Conservation (phyloP, 495 filamentous ascomycete species). For the Viridothelium virens region DNA sequence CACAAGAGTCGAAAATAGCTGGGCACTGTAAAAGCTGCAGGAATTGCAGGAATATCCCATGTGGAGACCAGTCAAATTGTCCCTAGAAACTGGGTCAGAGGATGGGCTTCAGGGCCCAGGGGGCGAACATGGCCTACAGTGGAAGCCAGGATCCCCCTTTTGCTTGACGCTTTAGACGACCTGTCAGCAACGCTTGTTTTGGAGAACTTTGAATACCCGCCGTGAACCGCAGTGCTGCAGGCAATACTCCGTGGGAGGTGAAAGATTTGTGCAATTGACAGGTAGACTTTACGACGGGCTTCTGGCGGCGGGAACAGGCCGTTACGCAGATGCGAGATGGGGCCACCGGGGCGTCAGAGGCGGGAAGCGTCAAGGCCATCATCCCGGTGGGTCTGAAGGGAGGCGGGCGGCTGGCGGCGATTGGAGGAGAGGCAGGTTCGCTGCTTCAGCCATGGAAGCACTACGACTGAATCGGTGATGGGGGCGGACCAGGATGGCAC, state of each 20-base stretch:
- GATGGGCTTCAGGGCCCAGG: not conserved
- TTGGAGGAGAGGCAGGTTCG: not conserved
- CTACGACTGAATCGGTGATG: conserved; percentile 6
- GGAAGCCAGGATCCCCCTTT: too few relatives aligned
- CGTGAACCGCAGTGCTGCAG: not conserved
- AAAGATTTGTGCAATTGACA: not conserved
- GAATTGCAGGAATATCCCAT: not conserved
- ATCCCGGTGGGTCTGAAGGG: not conserved
- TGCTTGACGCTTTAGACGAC: not conserved
- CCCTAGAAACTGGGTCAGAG: not conserved
- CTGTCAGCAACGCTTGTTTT: not conserved
- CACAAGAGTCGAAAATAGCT: not conserved
- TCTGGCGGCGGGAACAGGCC: not conserved
- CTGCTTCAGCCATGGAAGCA: not conserved
- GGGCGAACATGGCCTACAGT: too few relatives aligned
- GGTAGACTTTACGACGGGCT: not conserved
- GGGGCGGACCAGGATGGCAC: conserved; percentile 2
- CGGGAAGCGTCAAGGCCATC: not conserved
- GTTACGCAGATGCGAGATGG: conserved; percentile 8
- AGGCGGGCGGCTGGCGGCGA: not conserved
- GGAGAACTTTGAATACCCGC: not conserved
- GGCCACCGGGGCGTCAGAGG: not conserved
- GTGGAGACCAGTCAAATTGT: not conserved
- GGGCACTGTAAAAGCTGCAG: not conserved
- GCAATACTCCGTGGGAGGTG: not conserved